phyloP scores from a whole-genome alignment of 306 rosid genomes.

The Citrullus amarus region DNA sequence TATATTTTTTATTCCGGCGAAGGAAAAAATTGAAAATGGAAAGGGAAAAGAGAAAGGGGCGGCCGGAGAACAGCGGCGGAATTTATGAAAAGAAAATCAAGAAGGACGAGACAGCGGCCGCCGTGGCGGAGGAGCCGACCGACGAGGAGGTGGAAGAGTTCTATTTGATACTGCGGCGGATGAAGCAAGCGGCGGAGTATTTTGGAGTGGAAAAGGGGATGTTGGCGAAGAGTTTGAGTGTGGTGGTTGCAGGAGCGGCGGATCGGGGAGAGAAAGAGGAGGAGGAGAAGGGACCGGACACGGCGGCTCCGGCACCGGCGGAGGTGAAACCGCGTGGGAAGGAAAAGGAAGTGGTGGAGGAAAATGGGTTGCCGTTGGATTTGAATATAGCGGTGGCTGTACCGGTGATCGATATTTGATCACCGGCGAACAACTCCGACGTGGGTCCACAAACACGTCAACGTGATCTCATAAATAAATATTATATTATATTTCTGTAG shows the following conservation, averaged over 20 bases:
- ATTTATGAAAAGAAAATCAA: constrained; percentile 8
- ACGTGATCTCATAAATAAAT: not conserved
- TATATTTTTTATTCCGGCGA: too few relatives aligned
- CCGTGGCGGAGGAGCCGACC: constrained; percentile 15
- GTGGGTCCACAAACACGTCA: not conserved
- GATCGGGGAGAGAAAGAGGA: not conserved
- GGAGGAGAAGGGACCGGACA: not conserved
- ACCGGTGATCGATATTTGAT: not conserved
- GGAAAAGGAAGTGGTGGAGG: not conserved
- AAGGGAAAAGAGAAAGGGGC: constrained; percentile 9
- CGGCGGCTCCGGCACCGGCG: not conserved
- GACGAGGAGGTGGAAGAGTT: constrained; percentile 83
- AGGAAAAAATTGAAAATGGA: not conserved
- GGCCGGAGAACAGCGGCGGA: not conserved
- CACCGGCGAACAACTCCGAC: not conserved
- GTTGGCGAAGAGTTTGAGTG: not conserved
- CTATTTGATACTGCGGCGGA: constrained; percentile 54
- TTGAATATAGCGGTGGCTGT: not conserved
- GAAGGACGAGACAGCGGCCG: not conserved
- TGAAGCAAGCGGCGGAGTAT: constrained; percentile 52
- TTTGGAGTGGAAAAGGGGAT: constrained; percentile 19
- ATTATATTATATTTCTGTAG: too few relatives aligned
- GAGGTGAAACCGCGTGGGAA: not conserved
- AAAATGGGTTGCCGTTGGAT: constrained; percentile 2
- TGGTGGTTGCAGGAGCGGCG: not conserved